Conservation (phyloP, 2,329 filamentous ascomycete genomes). For the Fusarium heterosporum region DNA sequence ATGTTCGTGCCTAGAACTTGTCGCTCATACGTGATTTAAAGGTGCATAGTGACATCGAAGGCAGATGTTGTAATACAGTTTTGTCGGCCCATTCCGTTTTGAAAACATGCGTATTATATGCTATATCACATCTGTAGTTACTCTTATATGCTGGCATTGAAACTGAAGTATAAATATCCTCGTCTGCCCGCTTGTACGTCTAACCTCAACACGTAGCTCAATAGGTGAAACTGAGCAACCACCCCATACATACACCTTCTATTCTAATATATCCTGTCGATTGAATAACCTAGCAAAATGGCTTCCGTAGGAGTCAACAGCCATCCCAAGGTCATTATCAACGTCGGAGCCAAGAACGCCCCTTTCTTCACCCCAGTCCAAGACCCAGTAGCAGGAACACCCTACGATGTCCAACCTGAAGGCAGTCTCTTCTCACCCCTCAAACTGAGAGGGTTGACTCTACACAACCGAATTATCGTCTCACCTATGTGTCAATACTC, state of each 20-base stretch:
- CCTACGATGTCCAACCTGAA: conserved; percentile 42
- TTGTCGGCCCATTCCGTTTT: neutral
- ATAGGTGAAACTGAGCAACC: neutral
- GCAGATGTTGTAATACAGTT: neutral
- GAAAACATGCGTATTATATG: neutral
- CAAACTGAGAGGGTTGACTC: conserved; percentile 56
- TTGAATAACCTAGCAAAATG: neutral
- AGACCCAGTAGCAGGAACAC: conserved; percentile 42
- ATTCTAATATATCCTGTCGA: neutral
- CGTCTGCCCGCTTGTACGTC: neutral
- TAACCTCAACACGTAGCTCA: neutral
- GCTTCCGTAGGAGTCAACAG: conserved; percentile 9
- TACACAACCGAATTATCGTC: conserved; percentile 61
- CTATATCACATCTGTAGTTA: neutral
- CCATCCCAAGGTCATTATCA: conserved; percentile 34
- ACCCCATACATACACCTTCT: neutral
- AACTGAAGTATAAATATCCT: conserved; percentile 10
- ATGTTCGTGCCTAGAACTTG: neutral
- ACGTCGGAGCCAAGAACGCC: conserved; percentile 37
- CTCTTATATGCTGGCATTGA: neutral
- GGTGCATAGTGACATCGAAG: neutral
- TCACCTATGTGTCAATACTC: conserved; percentile 53
- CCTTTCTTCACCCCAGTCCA: conserved; percentile 45
- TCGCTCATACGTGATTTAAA: neutral
- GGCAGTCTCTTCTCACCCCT: conserved; percentile 57